These are phyloP conservation scores for Scalesia atractyloides DNA, from an alignment of 129 eudicot genomes.

Conservation along the genomic window DNA sequence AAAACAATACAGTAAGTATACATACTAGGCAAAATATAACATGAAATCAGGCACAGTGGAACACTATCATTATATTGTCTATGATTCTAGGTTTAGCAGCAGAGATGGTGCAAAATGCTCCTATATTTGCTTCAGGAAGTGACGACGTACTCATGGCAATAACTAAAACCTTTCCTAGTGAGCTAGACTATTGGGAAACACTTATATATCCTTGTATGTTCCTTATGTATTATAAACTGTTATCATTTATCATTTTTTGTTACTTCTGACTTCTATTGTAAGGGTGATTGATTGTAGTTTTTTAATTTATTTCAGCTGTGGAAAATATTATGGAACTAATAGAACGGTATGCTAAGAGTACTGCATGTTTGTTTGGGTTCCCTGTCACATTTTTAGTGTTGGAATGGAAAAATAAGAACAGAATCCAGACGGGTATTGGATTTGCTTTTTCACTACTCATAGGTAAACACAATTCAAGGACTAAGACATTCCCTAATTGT, in stretches of 20 bases:
- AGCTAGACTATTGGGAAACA: background rate
- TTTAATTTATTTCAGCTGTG: background rate
- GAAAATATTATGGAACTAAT: background rate
- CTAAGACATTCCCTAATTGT: no score
- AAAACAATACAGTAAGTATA: conserved; percentile 10
- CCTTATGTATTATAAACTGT: background rate
- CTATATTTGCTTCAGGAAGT: background rate
- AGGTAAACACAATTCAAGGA: no score
- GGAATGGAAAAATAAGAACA: no score
- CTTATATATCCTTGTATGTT: conserved; percentile 25
- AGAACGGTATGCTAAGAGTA: no score
- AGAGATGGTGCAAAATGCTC: background rate
- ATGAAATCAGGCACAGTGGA: background rate
- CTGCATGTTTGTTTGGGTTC: no score
- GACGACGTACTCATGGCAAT: conserved; percentile 21
- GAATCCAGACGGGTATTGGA: no score
- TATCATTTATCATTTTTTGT: background rate
- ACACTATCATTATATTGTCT: background rate
- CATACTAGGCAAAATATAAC: background rate
- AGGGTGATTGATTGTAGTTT: background rate
- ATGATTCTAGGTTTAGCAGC: conserved; percentile 13
- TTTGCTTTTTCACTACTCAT: no score
- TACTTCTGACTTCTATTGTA: no score
- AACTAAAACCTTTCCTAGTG: conserved; percentile 16
- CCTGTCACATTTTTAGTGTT: no score